Evolutionary conservation across 2,329 filamentous ascomycete species (phyloP).

Genomic region (Didymella sp.): DNA sequence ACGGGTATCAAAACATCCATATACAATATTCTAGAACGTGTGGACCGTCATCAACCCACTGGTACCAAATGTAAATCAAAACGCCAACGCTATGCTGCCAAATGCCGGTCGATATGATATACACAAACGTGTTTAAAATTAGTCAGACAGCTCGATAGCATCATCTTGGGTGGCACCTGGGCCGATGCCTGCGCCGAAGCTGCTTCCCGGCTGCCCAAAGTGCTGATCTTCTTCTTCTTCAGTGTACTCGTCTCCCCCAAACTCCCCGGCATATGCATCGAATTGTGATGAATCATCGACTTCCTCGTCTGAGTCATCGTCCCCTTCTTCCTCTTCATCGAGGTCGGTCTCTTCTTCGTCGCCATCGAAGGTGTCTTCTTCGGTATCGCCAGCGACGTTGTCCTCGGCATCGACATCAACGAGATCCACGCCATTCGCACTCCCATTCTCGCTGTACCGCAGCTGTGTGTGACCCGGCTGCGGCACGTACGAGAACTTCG

Average conservation of each 20-base stretch:
- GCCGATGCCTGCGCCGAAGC: slow-evolving; percentile 10
- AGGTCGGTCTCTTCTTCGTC: slow-evolving; percentile 23
- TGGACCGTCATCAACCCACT: neutral
- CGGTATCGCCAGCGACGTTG: slow-evolving; percentile 20
- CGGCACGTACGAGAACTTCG: slow-evolving; percentile 29
- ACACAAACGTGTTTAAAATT: neutral
- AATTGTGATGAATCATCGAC: slow-evolving; percentile 14
- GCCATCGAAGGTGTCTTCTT: slow-evolving; percentile 16
- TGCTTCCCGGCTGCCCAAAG: slow-evolving; percentile 7
- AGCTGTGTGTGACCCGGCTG: slow-evolving; percentile 17
- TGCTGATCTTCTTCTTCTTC: slow-evolving; percentile 24
- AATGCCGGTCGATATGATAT: neutral
- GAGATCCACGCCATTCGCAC: slow-evolving; percentile 18
- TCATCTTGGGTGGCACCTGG: slow-evolving; percentile 42
- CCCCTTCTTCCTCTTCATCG: slow-evolving; percentile 12
- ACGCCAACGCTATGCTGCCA: slow-evolving; percentile 17
- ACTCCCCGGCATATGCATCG: slow-evolving; percentile 11
- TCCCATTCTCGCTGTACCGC: slow-evolving; percentile 22
- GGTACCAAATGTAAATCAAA: neutral
- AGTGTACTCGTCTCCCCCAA: slow-evolving; percentile 21
- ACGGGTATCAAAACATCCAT: slow-evolving; percentile 1
- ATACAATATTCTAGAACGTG: neutral
- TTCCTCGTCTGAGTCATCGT: slow-evolving; percentile 6
- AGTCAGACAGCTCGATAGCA: slow-evolving; percentile 47
- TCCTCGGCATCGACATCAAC: slow-evolving; percentile 17